Conservation (phyloP, 495 filamentous ascomycete genomes). For the Penicillium maclennaniae region DNA sequence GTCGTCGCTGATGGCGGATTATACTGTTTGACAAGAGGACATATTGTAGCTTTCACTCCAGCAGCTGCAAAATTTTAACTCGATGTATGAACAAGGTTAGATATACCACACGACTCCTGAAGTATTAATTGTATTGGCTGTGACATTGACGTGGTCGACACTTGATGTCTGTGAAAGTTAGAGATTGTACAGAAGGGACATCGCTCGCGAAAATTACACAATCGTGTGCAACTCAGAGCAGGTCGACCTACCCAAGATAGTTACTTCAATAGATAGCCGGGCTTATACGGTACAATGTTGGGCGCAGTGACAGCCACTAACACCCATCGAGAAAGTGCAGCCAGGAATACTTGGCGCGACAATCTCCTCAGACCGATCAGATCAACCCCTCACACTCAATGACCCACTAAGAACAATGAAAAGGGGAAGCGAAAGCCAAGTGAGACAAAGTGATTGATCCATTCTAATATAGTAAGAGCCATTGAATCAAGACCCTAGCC, state of each 20-base stretch:
- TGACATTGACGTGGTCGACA: too few relatives aligned
- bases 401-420: background rate
- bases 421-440: background rate
- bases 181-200: too few relatives aligned
- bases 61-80: background rate
- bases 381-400: background rate
- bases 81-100: too few relatives aligned
- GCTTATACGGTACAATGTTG: background rate
- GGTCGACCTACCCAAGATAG: background rate
- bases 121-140: background rate
- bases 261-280: background rate
- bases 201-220: too few relatives aligned
- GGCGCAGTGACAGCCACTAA: background rate
- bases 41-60: constrained; percentile 20
- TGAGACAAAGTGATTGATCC: background rate
- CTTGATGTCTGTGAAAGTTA: too few relatives aligned
- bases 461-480: background rate
- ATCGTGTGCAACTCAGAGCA: too few relatives aligned
- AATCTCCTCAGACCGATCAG: background rate
- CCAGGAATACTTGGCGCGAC: background rate
- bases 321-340: background rate
- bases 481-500: background rate
- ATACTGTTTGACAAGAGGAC: constrained; percentile 20
- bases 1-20: constrained; percentile 17
- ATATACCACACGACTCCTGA: too few relatives aligned